Evolutionary conservation across 192 early-diverging fungal species (phyloP), one percentile per base, ranked within the genome.

Genomic region (Coemansia sp.): DNA sequence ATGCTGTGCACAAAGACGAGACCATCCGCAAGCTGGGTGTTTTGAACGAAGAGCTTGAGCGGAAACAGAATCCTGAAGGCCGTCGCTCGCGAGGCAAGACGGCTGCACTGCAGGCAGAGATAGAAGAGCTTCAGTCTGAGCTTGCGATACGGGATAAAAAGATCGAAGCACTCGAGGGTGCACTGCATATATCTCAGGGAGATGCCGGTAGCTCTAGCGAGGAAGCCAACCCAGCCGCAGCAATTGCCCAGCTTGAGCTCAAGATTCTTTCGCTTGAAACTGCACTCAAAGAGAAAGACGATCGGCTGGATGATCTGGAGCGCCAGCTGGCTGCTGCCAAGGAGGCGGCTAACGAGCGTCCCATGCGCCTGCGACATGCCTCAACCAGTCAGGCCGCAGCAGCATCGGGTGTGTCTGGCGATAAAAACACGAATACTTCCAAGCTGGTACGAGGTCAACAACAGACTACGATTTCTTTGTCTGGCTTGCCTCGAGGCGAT

Each of bases 31-130:
- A 58, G 7, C 59, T 62, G 24, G 59, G 57, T 0, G 74, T 78
- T 10, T 43, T 67, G 60, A 58, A 67, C 9, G 64, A 67, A 57
- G 74, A 78, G 61, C 64, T 78, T 6, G 65, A 78, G 61, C 74
- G 74, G 14, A 64, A 71, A 46, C 74, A 78, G 43, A 70, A 70
- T 30, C 74, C 69, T n/a, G 74, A 78, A 41, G 69, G 69, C n/a
- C 68, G 63, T 5, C 57, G 53, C 41, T 58, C 69, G 19, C 74
- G 74, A 45, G 64, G 56, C 8, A 53, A 55, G 19, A 55, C 63
- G 14, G 43, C 61, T 27, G 61, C 48, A 8, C 44, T 71, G 30
- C 64, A 78, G 48, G 61, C 64, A 8, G 74, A 78, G 44, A 48
- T 78, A 45, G 69, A 78, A 17, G 49, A 71, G 45, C 59, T 71